Conservation (phyloP, 305 asterid genomes). For the Fraxinus baroniana region DNA sequence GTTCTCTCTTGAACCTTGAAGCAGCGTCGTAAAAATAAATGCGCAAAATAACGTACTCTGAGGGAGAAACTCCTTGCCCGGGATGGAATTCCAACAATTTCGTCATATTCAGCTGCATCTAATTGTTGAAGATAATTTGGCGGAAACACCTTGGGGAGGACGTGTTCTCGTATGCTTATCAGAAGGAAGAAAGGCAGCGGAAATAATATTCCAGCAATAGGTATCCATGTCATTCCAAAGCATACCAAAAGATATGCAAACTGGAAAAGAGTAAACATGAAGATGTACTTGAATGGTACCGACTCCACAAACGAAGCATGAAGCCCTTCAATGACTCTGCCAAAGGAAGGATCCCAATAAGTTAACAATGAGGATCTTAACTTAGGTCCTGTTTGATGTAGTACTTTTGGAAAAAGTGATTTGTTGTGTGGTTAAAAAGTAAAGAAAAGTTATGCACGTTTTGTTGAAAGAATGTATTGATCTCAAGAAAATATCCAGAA, state of each 20-base stretch:
- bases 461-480: not conserved
- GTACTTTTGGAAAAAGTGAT: not conserved
- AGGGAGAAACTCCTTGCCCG: constrained; percentile 40
- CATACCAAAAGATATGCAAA: constrained; percentile 59
- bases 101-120: constrained; percentile 87
- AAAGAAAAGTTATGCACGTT: not conserved
- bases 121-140: constrained; percentile 57
- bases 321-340: constrained; percentile 67
- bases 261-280: constrained; percentile 67
- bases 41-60: constrained; percentile 34
- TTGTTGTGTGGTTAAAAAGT: not conserved
- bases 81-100: constrained; percentile 52
- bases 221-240: constrained; percentile 94
- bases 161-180: constrained; percentile 65
- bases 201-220: constrained; percentile 79
- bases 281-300: constrained; percentile 85
- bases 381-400: not conserved
- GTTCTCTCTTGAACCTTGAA: not conserved
- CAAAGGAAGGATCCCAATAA: constrained; percentile 19
- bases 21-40: not conserved
- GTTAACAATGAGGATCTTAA: not conserved
- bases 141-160: constrained; percentile 75
- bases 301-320: constrained; percentile 84
- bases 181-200: constrained; percentile 83
- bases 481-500: not conserved